Conservation (phyloP, 1,284 basidiomycete species). For the Ceratobasidium sp. region DNA sequence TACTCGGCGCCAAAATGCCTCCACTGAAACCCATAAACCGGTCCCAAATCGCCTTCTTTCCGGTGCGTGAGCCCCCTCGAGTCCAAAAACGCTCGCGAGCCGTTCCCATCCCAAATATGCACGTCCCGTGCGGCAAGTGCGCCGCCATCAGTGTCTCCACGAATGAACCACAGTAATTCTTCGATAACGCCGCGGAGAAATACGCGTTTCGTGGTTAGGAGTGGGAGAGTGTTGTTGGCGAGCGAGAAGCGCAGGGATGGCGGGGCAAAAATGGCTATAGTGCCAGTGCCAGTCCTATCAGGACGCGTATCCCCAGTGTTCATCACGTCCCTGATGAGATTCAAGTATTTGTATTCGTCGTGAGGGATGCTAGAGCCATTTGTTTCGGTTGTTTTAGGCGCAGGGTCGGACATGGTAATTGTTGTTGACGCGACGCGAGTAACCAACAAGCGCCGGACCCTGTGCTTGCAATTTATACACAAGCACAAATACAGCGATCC, state of each 20-base stretch:
- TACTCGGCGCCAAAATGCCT: slow-evolving; percentile 96
- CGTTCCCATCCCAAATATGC: slow-evolving; percentile 99
- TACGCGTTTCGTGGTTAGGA: slow-evolving; percentile 96
- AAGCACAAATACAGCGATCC: slow-evolving; percentile 17
- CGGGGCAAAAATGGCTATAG: slow-evolving; percentile 90
- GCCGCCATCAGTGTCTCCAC: slow-evolving; percentile 86
- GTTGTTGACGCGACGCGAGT: slow-evolving; percentile 33
- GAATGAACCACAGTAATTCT: slow-evolving; percentile 96
- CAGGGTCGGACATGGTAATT: slow-evolving; percentile 22
- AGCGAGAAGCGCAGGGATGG: slow-evolving; percentile 90
- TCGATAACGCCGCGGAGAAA: slow-evolving; percentile 93
- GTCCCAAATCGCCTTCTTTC: slow-evolving; percentile 93
- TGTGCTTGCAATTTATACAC: background rate
- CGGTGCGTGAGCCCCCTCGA: slow-evolving; percentile 84
- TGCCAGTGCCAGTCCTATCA: slow-evolving; percentile 94
- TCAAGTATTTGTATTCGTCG: slow-evolving; percentile 91
- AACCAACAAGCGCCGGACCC: background rate
- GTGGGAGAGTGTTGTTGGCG: slow-evolving; percentile 77
- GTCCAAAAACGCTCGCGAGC: slow-evolving; percentile 88
- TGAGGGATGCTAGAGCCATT: slow-evolving; percentile 32
- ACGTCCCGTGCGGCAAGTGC: slow-evolving; percentile 86
- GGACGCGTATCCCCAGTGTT: slow-evolving; percentile 79
- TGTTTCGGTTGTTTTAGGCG: slow-evolving; percentile 9
- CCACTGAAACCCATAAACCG: slow-evolving; percentile 99
- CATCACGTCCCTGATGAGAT: slow-evolving; percentile 82